A percentile compares a stretch with the other conserved stretches of the same genome.
Evolutionary conservation across 1,284 basidiomycete species (phyloP).

Genomic region (Rhodofomes roseus): DNA sequence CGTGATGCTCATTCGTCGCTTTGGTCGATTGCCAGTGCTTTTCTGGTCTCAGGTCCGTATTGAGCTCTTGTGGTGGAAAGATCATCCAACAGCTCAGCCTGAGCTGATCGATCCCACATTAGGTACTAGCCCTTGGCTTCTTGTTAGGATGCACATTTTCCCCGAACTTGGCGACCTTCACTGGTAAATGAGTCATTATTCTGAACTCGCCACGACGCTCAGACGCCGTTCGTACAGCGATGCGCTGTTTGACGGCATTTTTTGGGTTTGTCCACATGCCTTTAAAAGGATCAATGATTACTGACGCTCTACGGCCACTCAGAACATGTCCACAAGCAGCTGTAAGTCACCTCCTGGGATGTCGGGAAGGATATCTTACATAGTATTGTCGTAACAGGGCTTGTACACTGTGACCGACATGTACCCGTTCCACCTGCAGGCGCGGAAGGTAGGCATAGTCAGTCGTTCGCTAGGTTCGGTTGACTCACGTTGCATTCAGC

Average conservation of each 20-base stretch:
- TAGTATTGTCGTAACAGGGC: constrained; percentile 38
- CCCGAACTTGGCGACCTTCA: constrained; percentile 47
- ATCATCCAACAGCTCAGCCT: no score
- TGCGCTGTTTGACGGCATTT: constrained; percentile 68
- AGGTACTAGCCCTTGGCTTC: constrained; percentile 47
- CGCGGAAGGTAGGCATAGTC: constrained; percentile 49
- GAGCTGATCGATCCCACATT: neutral
- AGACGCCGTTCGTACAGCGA: constrained; percentile 35
- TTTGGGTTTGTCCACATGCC: constrained; percentile 48
- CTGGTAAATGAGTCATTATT: constrained; percentile 31
- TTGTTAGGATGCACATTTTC: constrained; percentile 53
- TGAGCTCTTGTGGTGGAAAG: no score
- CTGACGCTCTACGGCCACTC: no score
- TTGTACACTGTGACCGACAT: constrained; percentile 66
- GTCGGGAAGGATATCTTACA: neutral
- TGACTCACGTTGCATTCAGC: constrained; percentile 25
- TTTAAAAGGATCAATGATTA: no score
- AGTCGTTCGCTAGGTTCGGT: neutral
- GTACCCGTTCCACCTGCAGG: constrained; percentile 74
- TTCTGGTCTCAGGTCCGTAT: constrained; percentile 56
- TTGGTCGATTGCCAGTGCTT: constrained; percentile 56
- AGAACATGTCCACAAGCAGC: constrained; percentile 69
- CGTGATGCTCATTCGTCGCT: constrained; percentile 55
- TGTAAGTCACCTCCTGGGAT: constrained; percentile 32
- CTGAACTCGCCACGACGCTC: neutral